These are phyloP conservation scores for Trichoderma virens DNA, from an alignment of 495 filamentous ascomycete species.

Conservation along the genomic window DNA sequence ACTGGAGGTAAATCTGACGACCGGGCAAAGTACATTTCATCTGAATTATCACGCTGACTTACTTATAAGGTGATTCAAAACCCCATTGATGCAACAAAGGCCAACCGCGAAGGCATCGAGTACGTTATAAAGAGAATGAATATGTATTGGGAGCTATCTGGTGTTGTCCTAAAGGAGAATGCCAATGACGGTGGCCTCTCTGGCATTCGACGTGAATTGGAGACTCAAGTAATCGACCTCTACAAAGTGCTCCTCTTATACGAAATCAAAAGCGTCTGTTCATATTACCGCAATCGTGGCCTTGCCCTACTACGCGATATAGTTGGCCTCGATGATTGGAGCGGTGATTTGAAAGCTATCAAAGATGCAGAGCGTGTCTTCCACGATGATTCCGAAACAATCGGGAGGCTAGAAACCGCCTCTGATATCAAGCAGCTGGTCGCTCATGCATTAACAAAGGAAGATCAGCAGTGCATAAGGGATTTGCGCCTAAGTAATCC, in stretches of 20 bases:
- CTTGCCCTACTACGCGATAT: constrained; percentile 19
- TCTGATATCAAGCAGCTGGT: constrained; percentile 12
- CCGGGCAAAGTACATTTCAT: not conserved
- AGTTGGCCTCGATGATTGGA: constrained; percentile 18
- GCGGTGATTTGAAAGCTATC: constrained; percentile 19
- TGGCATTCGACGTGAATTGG: constrained; percentile 13
- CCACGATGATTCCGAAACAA: constrained; percentile 15
- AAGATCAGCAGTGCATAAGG: constrained; percentile 16
- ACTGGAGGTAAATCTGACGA: constrained; percentile 14
- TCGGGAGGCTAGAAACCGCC: constrained; percentile 10
- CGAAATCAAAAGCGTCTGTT: constrained; percentile 29
- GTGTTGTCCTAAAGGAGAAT: constrained; percentile 19
- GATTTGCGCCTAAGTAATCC: constrained; percentile 26
- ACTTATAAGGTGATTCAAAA: constrained; percentile 16
- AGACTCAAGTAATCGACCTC: constrained; percentile 18
- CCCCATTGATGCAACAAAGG: constrained; percentile 21
- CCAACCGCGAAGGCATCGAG: constrained; percentile 24
- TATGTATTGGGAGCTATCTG: constrained; percentile 26
- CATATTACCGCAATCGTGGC: constrained; percentile 23
- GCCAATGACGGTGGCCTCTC: constrained; percentile 4
- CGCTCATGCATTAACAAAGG: constrained; percentile 2
- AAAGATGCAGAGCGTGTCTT: constrained; percentile 18
- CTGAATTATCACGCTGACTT: not conserved
- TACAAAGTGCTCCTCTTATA: constrained; percentile 25
- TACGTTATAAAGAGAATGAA: constrained; percentile 28